These are phyloP conservation scores for Eimeria mitis DNA, from an alignment of 169 alveolate species.

Conservation along the genomic window DNA sequence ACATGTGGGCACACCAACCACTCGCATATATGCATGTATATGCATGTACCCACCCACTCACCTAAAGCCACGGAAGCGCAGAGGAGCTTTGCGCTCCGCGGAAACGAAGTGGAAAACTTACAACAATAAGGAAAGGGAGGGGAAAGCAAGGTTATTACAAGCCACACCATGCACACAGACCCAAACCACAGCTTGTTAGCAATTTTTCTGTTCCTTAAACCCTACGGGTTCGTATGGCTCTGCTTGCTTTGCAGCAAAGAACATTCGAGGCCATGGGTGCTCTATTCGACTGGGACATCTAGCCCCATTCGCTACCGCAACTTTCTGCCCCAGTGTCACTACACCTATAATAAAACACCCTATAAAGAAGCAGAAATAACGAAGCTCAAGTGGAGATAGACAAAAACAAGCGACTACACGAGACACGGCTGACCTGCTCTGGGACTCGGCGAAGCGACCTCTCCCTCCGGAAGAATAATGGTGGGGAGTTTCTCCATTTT, in stretches of 20 bases:
- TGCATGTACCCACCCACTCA: neutral
- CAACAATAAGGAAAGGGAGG: neutral
- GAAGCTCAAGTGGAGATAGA: neutral
- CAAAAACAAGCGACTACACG: neutral
- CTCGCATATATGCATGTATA: neutral
- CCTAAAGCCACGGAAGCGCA: neutral
- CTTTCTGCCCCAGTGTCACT: neutral
- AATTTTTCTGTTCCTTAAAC: neutral
- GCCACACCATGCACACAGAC: neutral
- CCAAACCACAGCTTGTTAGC: neutral
- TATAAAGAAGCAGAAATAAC: neutral
- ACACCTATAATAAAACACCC: neutral
- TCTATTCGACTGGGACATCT: neutral
- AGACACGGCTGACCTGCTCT: constrained; percentile 3
- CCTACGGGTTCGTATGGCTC: neutral
- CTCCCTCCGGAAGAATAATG: constrained; percentile 64
- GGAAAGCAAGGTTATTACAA: neutral
- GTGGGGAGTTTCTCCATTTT: constrained; percentile 76
- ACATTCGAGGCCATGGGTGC: neutral
- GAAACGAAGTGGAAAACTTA: neutral
- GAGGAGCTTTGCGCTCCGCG: neutral
- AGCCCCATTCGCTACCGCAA: neutral
- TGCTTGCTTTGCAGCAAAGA: neutral
- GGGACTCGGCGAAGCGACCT: constrained; percentile 34
- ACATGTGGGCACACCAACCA: neutral